Evolutionary conservation across 306 rosid genomes (phyloP).

Genomic region (Trifolium fragiferum): DNA sequence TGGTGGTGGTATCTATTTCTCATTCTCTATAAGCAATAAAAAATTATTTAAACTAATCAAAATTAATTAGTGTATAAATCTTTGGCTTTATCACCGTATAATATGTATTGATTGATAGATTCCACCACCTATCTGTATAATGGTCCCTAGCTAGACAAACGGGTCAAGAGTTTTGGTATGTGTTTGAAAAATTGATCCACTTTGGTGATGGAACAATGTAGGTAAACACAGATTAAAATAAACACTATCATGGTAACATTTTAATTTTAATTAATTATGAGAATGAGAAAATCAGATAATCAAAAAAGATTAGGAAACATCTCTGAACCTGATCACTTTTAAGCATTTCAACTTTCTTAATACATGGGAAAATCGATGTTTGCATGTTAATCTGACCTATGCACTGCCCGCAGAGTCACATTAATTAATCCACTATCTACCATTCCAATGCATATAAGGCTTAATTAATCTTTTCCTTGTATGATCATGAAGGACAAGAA

Average conservation of each 20-base stretch:
- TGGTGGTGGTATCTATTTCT: too few species aligned
- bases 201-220: background rate
- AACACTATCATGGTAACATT: too few species aligned
- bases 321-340: too few species aligned
- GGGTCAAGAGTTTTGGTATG: background rate
- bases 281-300: too few species aligned
- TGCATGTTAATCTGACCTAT: background rate
- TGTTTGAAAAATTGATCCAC: background rate
- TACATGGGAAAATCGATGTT: background rate
- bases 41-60: too few species aligned
- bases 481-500: background rate
- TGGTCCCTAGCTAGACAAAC: background rate
- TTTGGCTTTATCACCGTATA: background rate
- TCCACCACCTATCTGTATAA: background rate
- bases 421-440: background rate
- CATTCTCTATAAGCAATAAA: too few species aligned
- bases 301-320: too few species aligned
- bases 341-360: background rate
- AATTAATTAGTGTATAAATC: too few species aligned
- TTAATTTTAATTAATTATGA: too few species aligned
- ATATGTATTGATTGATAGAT: background rate
- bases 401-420: background rate
- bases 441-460: too few species aligned
- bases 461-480: too few species aligned
- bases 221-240: background rate